Evolutionary conservation across 2,329 filamentous ascomycete genomes (phyloP), one percentile per base, ranked within the genome.

Genomic region (Cladorrhinum sp.): DNA sequence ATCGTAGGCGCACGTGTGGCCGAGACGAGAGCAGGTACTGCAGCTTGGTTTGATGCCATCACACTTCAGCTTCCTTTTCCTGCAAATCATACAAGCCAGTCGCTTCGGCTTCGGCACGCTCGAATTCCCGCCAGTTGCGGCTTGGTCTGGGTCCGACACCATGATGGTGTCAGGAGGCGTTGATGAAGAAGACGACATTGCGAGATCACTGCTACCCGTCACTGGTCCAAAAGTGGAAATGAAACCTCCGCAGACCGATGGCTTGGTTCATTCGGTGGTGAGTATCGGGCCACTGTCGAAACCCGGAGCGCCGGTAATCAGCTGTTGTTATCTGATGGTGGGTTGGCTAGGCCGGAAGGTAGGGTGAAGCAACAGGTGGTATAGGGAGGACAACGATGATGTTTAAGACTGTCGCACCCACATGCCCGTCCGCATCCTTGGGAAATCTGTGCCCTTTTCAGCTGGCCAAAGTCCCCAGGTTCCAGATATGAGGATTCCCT

Each of bases 41-140:
- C 93, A 96, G 67, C 89, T 91, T 22, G 93, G 93, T 65, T 90
- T 87, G 57, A 84, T 79, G 38, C 92, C 92, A 73, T 97, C 93
- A 75, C 93, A 97, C 76, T 90, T 89, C 67, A 97, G 80, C 77
- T 98, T 98, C 72, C 93, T 85, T 76, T 93, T 95, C 69, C 93
- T 84, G 73, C 95, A 99, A 64, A 98, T 87, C 71, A 96, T 91
- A 74, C 95, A 99, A 38, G 95, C 95, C 69, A 98, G 90, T 67
- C 93, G 86, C 80, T 98, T 98, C n/a, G 88, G 87, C 70, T 91
- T 91, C 54, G 90, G 88, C 22, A 91, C 80, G 68, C 75, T 80
- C 53, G 78, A 74, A 65, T 87, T 86, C 67, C 83, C 67, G 18
- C 64, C 63, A 1, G 62, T 54, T 25, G 58, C 52, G 2, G 59